phyloP scores from a whole-genome alignment of 2,329 filamentous ascomycete genomes.

The Diaporthe velutina region DNA sequence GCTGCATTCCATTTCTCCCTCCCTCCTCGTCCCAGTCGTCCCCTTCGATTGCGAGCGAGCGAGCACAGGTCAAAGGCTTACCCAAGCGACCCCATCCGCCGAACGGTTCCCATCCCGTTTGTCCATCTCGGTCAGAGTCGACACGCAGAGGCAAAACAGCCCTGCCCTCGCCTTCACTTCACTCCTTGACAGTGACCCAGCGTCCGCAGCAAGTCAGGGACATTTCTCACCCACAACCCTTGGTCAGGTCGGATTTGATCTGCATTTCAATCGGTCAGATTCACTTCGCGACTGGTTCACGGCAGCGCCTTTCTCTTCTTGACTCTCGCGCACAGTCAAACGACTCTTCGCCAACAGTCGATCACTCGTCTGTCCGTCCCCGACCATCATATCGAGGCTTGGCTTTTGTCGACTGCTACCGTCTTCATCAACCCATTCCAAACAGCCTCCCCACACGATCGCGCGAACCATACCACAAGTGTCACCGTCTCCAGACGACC shows the following conservation, averaged over 20 bases:
- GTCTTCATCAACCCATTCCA: constrained; percentile 13
- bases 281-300: constrained; percentile 29
- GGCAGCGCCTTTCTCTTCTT: constrained; percentile 33
- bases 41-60: constrained; percentile 35
- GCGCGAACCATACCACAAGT: constrained; percentile 36
- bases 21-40: constrained; percentile 19
- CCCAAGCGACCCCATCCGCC: constrained; percentile 29
- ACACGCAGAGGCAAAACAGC: constrained; percentile 25
- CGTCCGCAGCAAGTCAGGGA: constrained; percentile 18
- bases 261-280: constrained; percentile 32
- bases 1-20: constrained; percentile 36
- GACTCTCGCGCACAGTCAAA: constrained; percentile 1
- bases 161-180: constrained; percentile 28
- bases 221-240: constrained; percentile 13
- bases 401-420: constrained; percentile 5
- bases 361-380: constrained; percentile 4
- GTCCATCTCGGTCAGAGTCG: constrained; percentile 15
- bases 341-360: constrained; percentile 17
- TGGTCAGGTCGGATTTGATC: constrained; percentile 14
- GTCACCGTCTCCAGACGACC: constrained; percentile 36
- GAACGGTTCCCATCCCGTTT: constrained; percentile 24
- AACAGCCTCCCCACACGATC: constrained; percentile 25
- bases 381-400: constrained; percentile 20
- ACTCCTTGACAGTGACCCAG: constrained; percentile 33
- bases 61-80: constrained; percentile 30